These are phyloP conservation scores for Warburgia ugandensis DNA, from an alignment of 164 flowering plant genomes.

Conservation along the genomic window DNA sequence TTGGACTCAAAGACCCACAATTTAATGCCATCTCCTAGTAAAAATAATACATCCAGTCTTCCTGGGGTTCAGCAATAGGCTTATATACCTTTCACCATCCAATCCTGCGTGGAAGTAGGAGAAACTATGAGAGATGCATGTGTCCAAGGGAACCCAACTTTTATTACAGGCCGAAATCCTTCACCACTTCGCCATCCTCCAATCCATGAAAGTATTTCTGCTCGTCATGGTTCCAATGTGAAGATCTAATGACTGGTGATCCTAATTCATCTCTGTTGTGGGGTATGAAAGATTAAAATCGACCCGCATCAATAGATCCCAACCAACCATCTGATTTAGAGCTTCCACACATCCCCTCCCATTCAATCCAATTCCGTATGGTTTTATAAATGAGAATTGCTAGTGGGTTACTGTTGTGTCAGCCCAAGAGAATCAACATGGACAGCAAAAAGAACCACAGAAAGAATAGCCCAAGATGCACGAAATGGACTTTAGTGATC, in stretches of 20 bases:
- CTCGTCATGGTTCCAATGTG: constrained; percentile 13
- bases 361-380: constrained; percentile 17
- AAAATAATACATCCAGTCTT: constrained; percentile 12
- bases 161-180: constrained; percentile 12
- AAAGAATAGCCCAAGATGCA: constrained; percentile 9
- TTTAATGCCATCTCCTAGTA: constrained; percentile 24
- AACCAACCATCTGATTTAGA: constrained; percentile 6
- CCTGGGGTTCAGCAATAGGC: constrained; percentile 14
- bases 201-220: constrained; percentile 8
- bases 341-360: constrained; percentile 14
- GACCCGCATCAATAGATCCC: constrained; percentile 3
- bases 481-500: constrained; percentile 6
- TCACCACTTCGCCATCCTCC: background rate
- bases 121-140: constrained; percentile 3
- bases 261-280: constrained; percentile 11
- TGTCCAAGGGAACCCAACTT: constrained; percentile 6
- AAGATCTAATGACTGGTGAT: constrained; percentile 4
- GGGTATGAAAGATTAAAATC: constrained; percentile 11
- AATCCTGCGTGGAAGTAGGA: constrained; percentile 6
- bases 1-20: constrained; percentile 56
- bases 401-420: constrained; percentile 10
- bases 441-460: constrained; percentile 4
- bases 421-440: constrained; percentile 2
- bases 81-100: constrained; percentile 14
- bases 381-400: constrained; percentile 18